Base-by-base conservation (phyloP, 2,329 filamentous ascomycete species). In the Calonectria montana region DNA sequence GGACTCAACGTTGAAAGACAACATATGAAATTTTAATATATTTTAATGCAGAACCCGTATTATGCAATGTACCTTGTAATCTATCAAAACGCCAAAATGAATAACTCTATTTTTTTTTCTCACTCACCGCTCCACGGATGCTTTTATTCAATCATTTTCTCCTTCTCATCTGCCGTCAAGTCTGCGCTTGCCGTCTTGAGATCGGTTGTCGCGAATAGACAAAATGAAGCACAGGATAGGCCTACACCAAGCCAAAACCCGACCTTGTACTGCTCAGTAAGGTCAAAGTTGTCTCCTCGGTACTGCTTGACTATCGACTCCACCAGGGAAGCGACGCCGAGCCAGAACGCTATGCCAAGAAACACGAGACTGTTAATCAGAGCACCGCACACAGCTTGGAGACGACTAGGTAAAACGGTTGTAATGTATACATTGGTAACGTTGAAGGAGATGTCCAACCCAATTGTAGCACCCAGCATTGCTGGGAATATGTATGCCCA, bases 381-480 rank as follows among this genome's bases (percentile, higher is more conserved):
- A 10, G 53, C 53, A 1, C 69, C 69, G 6, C 64, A 65, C 1
- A 67, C 43, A 1, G 64, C 69, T 4, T 70, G 69, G 4, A 39
- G 63, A 10, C 48, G 35, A 2, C 31, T 43, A 0, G 69, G 69
- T 8, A 70, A 21, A 16, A 43, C 66, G 3, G 45, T 70, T 5
- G 69, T 70, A 1, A 70, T 62, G 64, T 67, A 70, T 1, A 93
- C 87, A 73, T 91, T 92, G 21, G 89, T 87, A 1, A 93, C 85
- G 69, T 89, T 92, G 82, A 89, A 92, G 12, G 88, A 88, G 48
- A 93, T 86, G 75, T 93, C 91, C 64, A 93, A 89, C 2, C 89
- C 90, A 18, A 92, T 82, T 0, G 91, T 92, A 15, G 86, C 88
- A 70, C 87, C 87, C 16, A 89, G 82, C 87, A 89, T 89, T 5